phyloP scores from a whole-genome alignment of 73 alveolate genomes.

The Uronychia binucleata region DNA sequence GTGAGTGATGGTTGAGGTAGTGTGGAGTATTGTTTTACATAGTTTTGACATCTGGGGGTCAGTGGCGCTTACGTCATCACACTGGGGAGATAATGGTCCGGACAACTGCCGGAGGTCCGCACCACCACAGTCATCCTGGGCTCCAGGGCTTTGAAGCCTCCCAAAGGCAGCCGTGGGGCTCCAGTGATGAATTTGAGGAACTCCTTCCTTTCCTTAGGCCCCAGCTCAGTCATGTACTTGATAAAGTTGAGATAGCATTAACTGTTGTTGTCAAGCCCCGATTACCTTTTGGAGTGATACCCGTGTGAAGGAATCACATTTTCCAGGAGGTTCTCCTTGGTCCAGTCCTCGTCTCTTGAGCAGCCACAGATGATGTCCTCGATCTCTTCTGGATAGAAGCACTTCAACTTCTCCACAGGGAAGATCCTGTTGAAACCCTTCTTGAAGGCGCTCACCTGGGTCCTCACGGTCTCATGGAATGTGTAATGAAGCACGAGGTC shows the following conservation, averaged over 20 bases:
- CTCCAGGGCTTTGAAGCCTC: conserved; percentile 92
- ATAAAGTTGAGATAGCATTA: conserved; percentile 81
- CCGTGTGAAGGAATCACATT: conserved; percentile 89
- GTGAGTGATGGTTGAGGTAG: conserved; percentile 79
- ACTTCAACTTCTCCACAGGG: conserved; percentile 71
- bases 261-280: conserved; percentile 87
- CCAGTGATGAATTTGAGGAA: conserved; percentile 88
- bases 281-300: conserved; percentile 77
- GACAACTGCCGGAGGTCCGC: conserved; percentile 65
- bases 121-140: conserved; percentile 95
- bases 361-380: conserved; percentile 85
- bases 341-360: conserved; percentile 70
- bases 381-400: conserved; percentile 75
- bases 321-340: conserved; percentile 48
- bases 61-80: conserved; percentile 91
- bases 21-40: conserved; percentile 86
- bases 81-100: conserved; percentile 76
- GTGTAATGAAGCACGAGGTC: conserved; percentile 66
- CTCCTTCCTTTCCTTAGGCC: conserved; percentile 60
- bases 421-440: conserved; percentile 83
- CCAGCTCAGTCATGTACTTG: not conserved
- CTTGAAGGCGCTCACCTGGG: conserved; percentile 72
- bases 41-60: conserved; percentile 84
- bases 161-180: conserved; percentile 94
- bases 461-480: conserved; percentile 66